Evolutionary conservation across 352 stramenopile species (phyloP).

Genomic region (Phytophthora pisi): DNA sequence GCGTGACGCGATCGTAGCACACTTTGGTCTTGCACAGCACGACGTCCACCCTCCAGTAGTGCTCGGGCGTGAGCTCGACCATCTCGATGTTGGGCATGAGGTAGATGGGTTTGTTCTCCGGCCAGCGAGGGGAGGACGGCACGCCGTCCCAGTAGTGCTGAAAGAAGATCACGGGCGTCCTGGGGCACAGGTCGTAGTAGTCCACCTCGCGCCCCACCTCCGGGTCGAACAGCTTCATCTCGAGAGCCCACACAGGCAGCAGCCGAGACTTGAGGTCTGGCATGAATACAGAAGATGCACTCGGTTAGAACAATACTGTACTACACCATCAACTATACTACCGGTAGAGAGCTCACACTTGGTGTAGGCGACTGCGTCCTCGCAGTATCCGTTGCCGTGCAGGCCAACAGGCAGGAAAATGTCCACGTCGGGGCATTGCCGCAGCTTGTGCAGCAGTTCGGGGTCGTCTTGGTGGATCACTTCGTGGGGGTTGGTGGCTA

Average conservation of each 20-base stretch:
- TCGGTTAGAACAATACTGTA: background rate
- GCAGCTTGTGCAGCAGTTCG: conserved; percentile 2
- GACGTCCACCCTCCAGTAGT: background rate
- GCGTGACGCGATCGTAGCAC: conserved; percentile 4
- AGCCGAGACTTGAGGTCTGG: conserved; percentile 1
- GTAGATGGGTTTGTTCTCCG: background rate
- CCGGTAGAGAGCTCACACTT: conserved; percentile 2
- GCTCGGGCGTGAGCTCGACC: background rate
- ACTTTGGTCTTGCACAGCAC: conserved; percentile 4
- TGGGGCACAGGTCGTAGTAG: conserved; percentile 2
- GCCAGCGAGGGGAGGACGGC: background rate
- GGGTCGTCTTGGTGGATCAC: background rate
- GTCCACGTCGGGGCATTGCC: conserved; percentile 1
- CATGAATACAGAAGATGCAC: background rate
- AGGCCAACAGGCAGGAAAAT: conserved; percentile 1
- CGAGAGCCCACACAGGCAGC: conserved; percentile 1
- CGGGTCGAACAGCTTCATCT: background rate
- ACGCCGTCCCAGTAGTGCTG: conserved; percentile 3
- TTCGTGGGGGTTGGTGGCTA: background rate
- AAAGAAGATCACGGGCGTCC: conserved; percentile 4
- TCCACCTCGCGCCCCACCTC: conserved; percentile 3
- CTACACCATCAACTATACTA: background rate
- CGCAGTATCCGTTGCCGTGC: conserved; percentile 3
- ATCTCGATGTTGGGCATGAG: conserved; percentile 5
- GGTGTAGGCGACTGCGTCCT: conserved; percentile 4